A percentile compares a stretch with the other conserved stretches of the same genome.
Conservation (phyloP, 75 land plant genomes). For the Larix kaempferi region DNA sequence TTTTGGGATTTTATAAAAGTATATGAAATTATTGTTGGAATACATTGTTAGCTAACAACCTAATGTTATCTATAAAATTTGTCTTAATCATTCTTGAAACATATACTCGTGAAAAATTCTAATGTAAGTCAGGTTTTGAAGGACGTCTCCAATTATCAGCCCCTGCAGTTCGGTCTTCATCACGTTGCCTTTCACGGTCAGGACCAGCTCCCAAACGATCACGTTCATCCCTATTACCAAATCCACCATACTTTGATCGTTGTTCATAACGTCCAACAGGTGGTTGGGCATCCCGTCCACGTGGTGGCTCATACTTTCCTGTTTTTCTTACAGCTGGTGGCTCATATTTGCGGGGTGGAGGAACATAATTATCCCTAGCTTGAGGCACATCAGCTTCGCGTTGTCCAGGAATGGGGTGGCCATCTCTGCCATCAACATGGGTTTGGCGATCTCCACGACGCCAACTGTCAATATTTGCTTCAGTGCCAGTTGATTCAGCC, state of each 20-base stretch:
- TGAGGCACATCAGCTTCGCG: constrained; percentile 6
- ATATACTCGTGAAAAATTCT: too few relatives aligned
- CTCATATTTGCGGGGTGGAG: neutral
- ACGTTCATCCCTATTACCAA: constrained; percentile 3
- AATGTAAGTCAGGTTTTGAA: too few relatives aligned
- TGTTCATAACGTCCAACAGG: too few relatives aligned
- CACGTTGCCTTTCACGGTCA: neutral
- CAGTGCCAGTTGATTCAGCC: constrained; percentile 9
- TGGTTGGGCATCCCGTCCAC: neutral
- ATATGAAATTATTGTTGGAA: too few relatives aligned
- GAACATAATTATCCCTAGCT: neutral
- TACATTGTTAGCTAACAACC: too few relatives aligned
- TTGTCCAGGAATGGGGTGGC: neutral
- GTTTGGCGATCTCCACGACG: constrained; percentile 1
- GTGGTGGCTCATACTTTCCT: constrained; percentile 5
- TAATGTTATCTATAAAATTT: too few relatives aligned
- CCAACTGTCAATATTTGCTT: constrained; percentile 5
- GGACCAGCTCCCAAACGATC: neutral
- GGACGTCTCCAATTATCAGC: neutral
- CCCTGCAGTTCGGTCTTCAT: constrained; percentile 2
- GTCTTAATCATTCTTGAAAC: too few relatives aligned
- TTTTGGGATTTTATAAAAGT: too few relatives aligned
- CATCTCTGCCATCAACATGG: constrained; percentile 7
- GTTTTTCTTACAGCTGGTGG: neutral
- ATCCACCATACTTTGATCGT: constrained; percentile 3